Conservation (phyloP, 371 early-diverging fungal genomes). For the Saksenaea oblongispora region DNA sequence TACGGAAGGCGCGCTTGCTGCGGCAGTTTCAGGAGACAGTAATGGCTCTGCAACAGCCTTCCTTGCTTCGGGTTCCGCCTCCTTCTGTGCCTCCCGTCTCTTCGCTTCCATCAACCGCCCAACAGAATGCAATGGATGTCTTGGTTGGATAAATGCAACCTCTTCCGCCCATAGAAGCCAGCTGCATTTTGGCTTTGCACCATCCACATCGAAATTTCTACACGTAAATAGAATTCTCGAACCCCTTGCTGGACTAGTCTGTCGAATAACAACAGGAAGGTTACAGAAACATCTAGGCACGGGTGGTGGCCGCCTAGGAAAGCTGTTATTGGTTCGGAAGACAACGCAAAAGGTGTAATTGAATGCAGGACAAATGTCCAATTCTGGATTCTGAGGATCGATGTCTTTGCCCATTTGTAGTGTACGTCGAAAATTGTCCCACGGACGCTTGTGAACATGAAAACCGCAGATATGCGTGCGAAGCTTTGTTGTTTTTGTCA, state of each 20-base stretch:
- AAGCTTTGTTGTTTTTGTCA: not conserved
- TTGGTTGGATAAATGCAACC: conserved; percentile 21
- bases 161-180: conserved; percentile 31
- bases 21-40: too few species aligned
- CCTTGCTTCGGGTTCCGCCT: not conserved
- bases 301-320: not conserved
- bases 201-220: conserved; percentile 25
- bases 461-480: conserved; percentile 40
- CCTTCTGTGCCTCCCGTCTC: not conserved
- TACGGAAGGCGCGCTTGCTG: too few species aligned
- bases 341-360: conserved; percentile 51
- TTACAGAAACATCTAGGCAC: conserved; percentile 23
- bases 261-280: conserved; percentile 9
- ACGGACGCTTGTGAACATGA: conserved; percentile 43
- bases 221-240: conserved; percentile 28
- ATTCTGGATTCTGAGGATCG: conserved; percentile 28
- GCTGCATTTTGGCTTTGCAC: conserved; percentile 31
- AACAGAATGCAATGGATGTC: not conserved
- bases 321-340: conserved; percentile 29
- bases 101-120: not conserved
- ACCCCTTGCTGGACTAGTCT: not conserved
- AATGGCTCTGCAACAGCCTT: not conserved
- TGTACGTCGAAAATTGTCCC: conserved; percentile 26
- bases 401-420: conserved; percentile 10
- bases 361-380: conserved; percentile 40